Conservation (phyloP, 495 filamentous ascomycete species). For the Recurvomyces mirabilis region DNA sequence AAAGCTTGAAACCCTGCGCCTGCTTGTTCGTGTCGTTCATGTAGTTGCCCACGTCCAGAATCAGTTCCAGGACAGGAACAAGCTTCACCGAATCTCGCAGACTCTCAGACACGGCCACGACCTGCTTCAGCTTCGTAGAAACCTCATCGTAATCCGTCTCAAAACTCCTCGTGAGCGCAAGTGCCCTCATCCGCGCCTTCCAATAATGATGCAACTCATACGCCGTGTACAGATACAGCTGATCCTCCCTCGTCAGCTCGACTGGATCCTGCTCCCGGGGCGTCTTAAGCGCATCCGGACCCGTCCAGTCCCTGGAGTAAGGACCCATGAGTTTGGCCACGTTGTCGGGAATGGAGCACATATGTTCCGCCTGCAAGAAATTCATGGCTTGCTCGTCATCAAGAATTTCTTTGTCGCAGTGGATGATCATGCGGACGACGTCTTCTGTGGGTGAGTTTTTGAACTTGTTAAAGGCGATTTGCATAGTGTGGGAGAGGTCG, state of each 20-base stretch:
- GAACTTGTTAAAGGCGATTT: slow-evolving; percentile 87
- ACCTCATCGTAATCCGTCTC: slow-evolving; percentile 89
- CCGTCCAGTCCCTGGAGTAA: slow-evolving; percentile 94
- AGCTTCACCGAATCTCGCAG: slow-evolving; percentile 79
- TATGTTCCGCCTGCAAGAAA: slow-evolving; percentile 81
- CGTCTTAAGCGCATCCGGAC: slow-evolving; percentile 66
- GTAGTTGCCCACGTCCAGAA: slow-evolving; percentile 96
- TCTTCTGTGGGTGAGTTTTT: slow-evolving; percentile 68
- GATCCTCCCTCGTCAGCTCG: slow-evolving; percentile 87
- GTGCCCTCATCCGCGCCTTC: slow-evolving; percentile 91
- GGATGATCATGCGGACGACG: slow-evolving; percentile 83
- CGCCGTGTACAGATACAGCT: slow-evolving; percentile 85
- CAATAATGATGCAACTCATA: slow-evolving; percentile 97
- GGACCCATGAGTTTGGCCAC: slow-evolving; percentile 82
- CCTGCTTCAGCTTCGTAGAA: slow-evolving; percentile 63
- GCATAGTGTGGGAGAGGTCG: slow-evolving; percentile 81
- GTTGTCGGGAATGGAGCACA: slow-evolving; percentile 86
- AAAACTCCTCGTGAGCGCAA: slow-evolving; percentile 72
- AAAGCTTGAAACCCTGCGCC: slow-evolving; percentile 93
- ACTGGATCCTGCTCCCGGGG: slow-evolving; percentile 75
- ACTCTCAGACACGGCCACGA: slow-evolving; percentile 78
- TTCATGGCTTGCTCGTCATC: slow-evolving; percentile 96
- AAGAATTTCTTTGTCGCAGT: slow-evolving; percentile 83
- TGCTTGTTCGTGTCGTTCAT: slow-evolving; percentile 99
- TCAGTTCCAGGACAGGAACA: slow-evolving; percentile 91